Evolutionary conservation across 768 basidiomycete genomes (phyloP).

Genomic region (Russula sp.): DNA sequence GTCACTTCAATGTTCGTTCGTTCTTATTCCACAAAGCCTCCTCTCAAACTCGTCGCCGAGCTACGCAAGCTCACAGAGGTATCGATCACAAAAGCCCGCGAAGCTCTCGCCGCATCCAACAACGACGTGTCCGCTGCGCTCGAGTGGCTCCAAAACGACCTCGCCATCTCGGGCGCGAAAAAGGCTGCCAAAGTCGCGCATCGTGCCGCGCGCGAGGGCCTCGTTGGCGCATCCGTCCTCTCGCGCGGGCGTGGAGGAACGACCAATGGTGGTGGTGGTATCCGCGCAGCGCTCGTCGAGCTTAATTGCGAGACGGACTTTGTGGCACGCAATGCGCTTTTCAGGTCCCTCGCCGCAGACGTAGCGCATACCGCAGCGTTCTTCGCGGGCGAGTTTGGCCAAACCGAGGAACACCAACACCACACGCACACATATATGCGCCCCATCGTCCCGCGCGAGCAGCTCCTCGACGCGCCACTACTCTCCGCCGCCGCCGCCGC

Average conservation of each 20-base stretch:
- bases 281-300: conserved; percentile 84
- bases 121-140: conserved; percentile 71
- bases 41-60: conserved; percentile 75
- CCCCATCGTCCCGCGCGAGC: conserved; percentile 44
- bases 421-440: conserved; percentile 35
- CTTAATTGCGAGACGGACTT: conserved; percentile 97
- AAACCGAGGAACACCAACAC: neutral
- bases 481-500: conserved; percentile 38
- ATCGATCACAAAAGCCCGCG: conserved; percentile 80
- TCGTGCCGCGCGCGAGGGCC: conserved; percentile 69
- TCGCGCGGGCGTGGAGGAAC: conserved; percentile 39
- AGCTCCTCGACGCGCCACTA: conserved; percentile 59
- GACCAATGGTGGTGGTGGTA: conserved; percentile 35
- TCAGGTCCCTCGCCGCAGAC: conserved; percentile 65
- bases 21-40: conserved; percentile 59
- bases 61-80: conserved; percentile 76
- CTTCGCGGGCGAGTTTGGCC: conserved; percentile 36
- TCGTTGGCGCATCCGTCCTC: conserved; percentile 70
- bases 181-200: conserved; percentile 80
- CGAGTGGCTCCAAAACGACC: conserved; percentile 74
- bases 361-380: conserved; percentile 82
- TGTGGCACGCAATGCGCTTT: conserved; percentile 80
- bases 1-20: conserved; percentile 23
- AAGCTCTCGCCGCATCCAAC: conserved; percentile 69
- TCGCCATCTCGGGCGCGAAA: conserved; percentile 58